Evolutionary conservation across 352 stramenopile species (phyloP).

Genomic region (Pythium rhizo-oryzae): DNA sequence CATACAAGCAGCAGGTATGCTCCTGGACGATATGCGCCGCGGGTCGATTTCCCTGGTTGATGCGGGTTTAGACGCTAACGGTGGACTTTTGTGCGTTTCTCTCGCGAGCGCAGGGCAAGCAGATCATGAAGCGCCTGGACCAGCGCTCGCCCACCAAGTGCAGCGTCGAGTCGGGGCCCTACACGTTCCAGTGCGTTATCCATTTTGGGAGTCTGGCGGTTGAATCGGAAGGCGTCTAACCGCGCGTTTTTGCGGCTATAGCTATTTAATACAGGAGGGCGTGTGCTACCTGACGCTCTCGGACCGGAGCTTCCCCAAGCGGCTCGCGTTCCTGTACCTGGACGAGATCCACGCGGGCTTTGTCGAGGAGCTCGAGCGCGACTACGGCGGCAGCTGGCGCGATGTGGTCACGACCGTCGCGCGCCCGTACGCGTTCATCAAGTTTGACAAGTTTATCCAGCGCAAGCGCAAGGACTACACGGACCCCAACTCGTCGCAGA

Average conservation of each 20-base stretch:
- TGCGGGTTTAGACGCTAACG: too few species aligned
- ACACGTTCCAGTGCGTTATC: conserved; percentile 89
- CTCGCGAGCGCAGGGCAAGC: conserved; percentile 72
- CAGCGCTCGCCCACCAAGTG: conserved; percentile 92
- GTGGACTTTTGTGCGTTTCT: too few species aligned
- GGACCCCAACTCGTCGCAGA: conserved; percentile 95
- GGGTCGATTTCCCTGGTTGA: too few species aligned
- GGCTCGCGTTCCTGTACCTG: conserved; percentile 97
- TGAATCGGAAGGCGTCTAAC: background rate
- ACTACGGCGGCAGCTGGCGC: conserved; percentile 92
- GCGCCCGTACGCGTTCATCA: conserved; percentile 99
- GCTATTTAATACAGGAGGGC: conserved; percentile 97
- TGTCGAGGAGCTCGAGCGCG: conserved; percentile 93
- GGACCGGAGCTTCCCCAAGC: conserved; percentile 97
- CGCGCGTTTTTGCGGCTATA: conserved; percentile 27
- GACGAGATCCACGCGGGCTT: conserved; percentile 96
- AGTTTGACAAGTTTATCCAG: conserved; percentile 98
- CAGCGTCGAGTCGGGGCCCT: conserved; percentile 93
- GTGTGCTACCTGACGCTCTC: conserved; percentile 98
- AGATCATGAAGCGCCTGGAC: conserved; percentile 94
- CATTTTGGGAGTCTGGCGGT: background rate
- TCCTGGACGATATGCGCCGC: too few species aligned
- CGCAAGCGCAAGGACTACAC: conserved; percentile 97
- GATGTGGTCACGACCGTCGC: conserved; percentile 94
- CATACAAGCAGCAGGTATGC: conserved; percentile 89